Evolutionary conservation across 1,139 yeast species (phyloP), one percentile per base, ranked within the genome.

Genomic region (Candida sanyaensis): DNA sequence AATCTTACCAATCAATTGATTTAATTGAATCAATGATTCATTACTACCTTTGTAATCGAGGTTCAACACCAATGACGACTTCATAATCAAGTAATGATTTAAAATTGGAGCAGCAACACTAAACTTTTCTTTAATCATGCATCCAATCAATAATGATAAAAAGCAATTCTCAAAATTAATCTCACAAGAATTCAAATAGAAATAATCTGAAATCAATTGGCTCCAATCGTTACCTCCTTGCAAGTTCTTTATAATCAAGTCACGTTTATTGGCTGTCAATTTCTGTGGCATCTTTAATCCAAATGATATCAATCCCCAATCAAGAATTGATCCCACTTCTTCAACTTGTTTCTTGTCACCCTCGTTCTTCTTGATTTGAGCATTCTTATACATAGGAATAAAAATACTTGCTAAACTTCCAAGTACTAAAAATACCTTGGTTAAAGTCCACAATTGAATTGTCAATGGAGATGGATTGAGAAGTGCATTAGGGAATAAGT

Each of bases 131-230:
- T 58, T 53, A 36, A 75, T 53, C 5, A 73, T 46, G 9, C 58
- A 57, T 0, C 75, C 73, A 31, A 71, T 54, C 6, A 74, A 50
- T 40, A 73, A 61, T 37, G 55, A 60, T 44, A 75, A 64, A 37
- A 73, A 61, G 44, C 71, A 62, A 44, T 61, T 69, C 55, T 75
- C 79, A 57, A 73, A 75, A n/a, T 56, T 65, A 13, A 60, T 54
- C 48, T 73, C 76, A 44, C 71, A 61, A 1, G 64, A 50, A 10
- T 68, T 60, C 41, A 75, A 62, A 38, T 62, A 60, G 26, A 65
- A 44, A 47, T 71, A 73, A 43, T 69, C 69, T 23, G 58, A 50
- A 11, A 69, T 36, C 47, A 72, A 54, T 11, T 53, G 48, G 5
- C 44, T 39, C 53, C 57, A 58, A 5, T 61, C 46, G n/a, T 43